phyloP scores from a whole-genome alignment of 352 stramenopile species.

The Phytophthora pseudosyringae region DNA sequence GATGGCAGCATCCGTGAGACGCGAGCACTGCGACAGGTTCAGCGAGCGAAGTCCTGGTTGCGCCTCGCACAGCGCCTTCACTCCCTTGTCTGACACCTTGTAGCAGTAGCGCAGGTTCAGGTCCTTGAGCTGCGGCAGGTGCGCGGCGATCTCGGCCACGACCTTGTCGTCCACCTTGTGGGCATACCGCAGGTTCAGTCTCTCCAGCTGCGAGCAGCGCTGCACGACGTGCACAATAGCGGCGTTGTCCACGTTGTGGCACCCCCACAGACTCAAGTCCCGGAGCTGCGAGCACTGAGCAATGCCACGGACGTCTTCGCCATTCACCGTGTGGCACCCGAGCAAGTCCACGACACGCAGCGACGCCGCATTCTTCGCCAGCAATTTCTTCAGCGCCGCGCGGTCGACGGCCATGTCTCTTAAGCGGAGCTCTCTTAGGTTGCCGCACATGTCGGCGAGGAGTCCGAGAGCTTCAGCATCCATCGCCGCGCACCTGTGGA shows the following conservation, averaged over 20 bases:
- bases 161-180: constrained; percentile 88
- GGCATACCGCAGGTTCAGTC: constrained; percentile 82
- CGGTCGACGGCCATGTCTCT: constrained; percentile 76
- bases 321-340: constrained; percentile 76
- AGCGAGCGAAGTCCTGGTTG: constrained; percentile 59
- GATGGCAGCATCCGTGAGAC: constrained; percentile 79
- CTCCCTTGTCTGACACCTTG: constrained; percentile 79
- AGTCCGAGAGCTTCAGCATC: constrained; percentile 48
- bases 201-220: constrained; percentile 49
- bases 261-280: constrained; percentile 76
- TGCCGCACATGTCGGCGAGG: constrained; percentile 51
- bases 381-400: constrained; percentile 50
- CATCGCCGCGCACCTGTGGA: constrained; percentile 61
- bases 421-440: constrained; percentile 67
- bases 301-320: constrained; percentile 57
- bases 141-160: constrained; percentile 54
- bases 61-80: constrained; percentile 58
- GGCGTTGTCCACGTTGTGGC: constrained; percentile 80
- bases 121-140: constrained; percentile 60
- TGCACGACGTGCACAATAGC: constrained; percentile 62
- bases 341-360: constrained; percentile 76
- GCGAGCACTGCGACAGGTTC: constrained; percentile 84
- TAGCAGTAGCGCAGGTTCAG: constrained; percentile 89
- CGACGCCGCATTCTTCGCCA: constrained; percentile 51
- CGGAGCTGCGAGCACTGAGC: constrained; percentile 49